phyloP scores from a whole-genome alignment of 2,329 filamentous ascomycete species.

The Lasiodiplodia hormozganensis region DNA sequence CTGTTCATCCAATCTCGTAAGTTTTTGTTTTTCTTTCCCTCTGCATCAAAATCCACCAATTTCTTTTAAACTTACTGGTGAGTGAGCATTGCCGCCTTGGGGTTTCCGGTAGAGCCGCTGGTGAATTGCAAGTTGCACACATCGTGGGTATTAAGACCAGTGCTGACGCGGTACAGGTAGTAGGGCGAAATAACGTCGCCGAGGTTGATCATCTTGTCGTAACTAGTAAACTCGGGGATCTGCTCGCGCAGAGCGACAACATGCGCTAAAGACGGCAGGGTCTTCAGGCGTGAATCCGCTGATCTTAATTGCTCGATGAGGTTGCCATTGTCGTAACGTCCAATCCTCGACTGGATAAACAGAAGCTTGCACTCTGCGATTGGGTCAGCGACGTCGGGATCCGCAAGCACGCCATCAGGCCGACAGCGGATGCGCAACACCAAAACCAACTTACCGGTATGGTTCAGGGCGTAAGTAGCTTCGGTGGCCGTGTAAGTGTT shows the following conservation, averaged over 20 bases:
- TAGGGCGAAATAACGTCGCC: constrained; percentile 38
- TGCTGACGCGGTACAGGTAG: constrained; percentile 26
- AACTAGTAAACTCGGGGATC: constrained; percentile 61
- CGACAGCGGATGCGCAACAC: neutral
- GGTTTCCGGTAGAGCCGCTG: constrained; percentile 47
- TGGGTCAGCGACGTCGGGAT: constrained; percentile 26
- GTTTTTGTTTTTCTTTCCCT: neutral
- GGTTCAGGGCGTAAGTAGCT: constrained; percentile 72
- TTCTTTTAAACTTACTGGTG: constrained; percentile 40
- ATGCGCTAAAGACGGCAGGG: constrained; percentile 37
- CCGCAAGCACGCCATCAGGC: neutral
- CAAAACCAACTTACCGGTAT: constrained; percentile 62
- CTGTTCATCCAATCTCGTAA: constrained; percentile 32
- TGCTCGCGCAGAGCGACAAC: constrained; percentile 43
- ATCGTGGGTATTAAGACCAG: constrained; percentile 29
- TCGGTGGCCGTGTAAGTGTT: constrained; percentile 81
- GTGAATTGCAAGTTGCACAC: constrained; percentile 49
- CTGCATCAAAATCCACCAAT: no score
- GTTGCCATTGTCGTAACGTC: constrained; percentile 67
- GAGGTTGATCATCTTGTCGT: constrained; percentile 61
- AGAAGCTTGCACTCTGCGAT: constrained; percentile 70
- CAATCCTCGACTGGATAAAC: constrained; percentile 75
- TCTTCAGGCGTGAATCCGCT: constrained; percentile 31
- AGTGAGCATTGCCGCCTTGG: constrained; percentile 49
- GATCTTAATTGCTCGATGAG: constrained; percentile 56